These are phyloP conservation scores for Oleoguttula mirabilis DNA, from an alignment of 495 filamentous ascomycete species.

Conservation along the genomic window DNA sequence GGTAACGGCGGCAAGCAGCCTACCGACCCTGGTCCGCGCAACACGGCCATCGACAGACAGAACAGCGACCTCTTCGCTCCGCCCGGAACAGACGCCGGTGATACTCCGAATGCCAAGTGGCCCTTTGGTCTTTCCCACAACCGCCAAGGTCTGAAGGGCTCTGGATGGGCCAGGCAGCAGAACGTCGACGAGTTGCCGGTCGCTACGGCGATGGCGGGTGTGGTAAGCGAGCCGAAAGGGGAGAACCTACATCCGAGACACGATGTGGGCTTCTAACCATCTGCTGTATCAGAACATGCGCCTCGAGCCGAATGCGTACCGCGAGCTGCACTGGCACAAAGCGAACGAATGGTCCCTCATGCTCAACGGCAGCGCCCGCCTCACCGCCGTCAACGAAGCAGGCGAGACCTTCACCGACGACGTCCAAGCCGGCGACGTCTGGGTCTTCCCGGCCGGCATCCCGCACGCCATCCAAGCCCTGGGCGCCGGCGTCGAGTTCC, in stretches of 20 bases:
- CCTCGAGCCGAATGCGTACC: slow-evolving; percentile 50
- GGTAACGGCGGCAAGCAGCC: slow-evolving; percentile 38
- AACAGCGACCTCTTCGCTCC: slow-evolving; percentile 58
- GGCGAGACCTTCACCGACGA: slow-evolving; percentile 56
- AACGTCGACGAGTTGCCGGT: slow-evolving; percentile 51
- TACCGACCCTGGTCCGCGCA: slow-evolving; percentile 52
- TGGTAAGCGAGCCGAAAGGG: no score
- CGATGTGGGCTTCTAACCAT: no score
- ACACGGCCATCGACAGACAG: slow-evolving; percentile 46
- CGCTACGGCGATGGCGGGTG: slow-evolving; percentile 58
- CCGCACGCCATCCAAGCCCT: slow-evolving; percentile 60
- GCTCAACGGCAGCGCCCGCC: slow-evolving; percentile 52
- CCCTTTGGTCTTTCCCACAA: slow-evolving; percentile 57
- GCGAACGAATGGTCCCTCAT: slow-evolving; percentile 55
- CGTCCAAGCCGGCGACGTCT: slow-evolving; percentile 53
- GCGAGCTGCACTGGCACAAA: slow-evolving; percentile 65
- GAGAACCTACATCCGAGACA: no score
- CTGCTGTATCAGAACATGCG: no score
- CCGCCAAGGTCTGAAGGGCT: slow-evolving; percentile 41
- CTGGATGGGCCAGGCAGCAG: slow-evolving; percentile 61
- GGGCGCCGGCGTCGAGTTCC: slow-evolving; percentile 53
- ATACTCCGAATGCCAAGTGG: slow-evolving; percentile 56
- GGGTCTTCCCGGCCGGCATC: slow-evolving; percentile 62
- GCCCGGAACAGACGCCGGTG: slow-evolving; percentile 51
- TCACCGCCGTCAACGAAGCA: slow-evolving; percentile 48